A percentile compares a stretch with the other conserved stretches of the same genome.
These are phyloP conservation scores for Entomortierella parvispora DNA, from an alignment of 192 early-diverging fungal species.

Conservation along the genomic window DNA sequence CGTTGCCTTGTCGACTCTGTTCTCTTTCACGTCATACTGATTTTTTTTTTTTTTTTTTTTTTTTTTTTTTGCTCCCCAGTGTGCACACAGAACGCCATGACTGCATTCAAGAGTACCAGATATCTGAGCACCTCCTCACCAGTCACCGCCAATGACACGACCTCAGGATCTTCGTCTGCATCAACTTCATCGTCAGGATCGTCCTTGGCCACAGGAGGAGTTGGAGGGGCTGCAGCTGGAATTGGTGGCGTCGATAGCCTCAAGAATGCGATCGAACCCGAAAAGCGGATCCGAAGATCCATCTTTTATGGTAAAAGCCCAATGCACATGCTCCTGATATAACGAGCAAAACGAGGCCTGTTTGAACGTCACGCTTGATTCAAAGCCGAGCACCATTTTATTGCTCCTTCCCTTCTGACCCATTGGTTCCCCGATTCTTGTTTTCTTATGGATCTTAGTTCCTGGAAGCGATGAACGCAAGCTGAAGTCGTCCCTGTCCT, in stretches of 20 bases:
- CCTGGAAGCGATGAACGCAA: constrained; percentile 92
- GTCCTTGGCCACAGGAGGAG: neutral
- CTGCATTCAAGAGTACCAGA: constrained; percentile 4
- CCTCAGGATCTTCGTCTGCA: neutral
- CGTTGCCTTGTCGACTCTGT: too few relatives aligned
- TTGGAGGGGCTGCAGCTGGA: neutral
- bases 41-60: neutral
- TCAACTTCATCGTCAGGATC: constrained; percentile 11
- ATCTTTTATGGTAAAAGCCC: constrained; percentile 49
- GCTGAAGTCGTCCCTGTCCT: constrained; percentile 76
- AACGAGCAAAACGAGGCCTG: neutral
- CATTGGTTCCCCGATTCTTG: neutral
- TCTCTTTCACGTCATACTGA: too few relatives aligned
- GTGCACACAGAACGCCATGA: neutral
- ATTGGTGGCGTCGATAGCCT: neutral
- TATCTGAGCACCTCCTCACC: constrained; percentile 9
- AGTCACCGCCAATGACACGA: constrained; percentile 9
- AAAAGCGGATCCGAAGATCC: constrained; percentile 47
- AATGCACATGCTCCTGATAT: neutral
- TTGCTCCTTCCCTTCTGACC: neutral
- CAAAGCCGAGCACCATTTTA: neutral
- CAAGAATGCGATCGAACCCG: constrained; percentile 12
- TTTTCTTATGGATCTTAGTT: constrained; percentile 53
- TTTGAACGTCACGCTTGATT: neutral
- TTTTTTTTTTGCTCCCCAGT: neutral